Evolutionary conservation across 345 rosid genomes (phyloP).

Genomic region (Euclidium syriacum): DNA sequence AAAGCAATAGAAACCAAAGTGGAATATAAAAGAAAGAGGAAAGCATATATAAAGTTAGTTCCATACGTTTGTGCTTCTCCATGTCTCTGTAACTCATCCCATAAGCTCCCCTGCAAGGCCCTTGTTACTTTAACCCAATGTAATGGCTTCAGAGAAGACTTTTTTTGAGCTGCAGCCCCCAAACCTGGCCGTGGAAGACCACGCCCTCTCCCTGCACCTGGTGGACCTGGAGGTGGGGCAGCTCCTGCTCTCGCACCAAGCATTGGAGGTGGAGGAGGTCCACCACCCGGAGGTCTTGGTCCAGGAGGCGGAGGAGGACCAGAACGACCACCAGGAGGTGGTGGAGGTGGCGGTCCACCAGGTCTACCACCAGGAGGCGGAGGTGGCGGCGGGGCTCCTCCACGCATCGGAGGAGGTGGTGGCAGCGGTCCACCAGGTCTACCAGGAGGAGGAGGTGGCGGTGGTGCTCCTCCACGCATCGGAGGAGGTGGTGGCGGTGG

Average conservation of each 20-base stretch:
- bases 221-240: slow-evolving; percentile 32
- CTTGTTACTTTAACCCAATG: slow-evolving; percentile 99
- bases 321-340: slow-evolving; percentile 56
- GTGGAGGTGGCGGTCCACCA: slow-evolving; percentile 57
- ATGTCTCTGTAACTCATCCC: slow-evolving; percentile 94
- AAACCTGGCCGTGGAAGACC: slow-evolving; percentile 52
- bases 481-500: slow-evolving; percentile 48
- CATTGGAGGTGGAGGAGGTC: slow-evolving; percentile 77
- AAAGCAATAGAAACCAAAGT: neutral
- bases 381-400: slow-evolving; percentile 44
- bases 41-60: slow-evolving; percentile 24
- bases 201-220: slow-evolving; percentile 64
- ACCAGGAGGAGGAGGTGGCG: slow-evolving; percentile 42
- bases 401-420: slow-evolving; percentile 36
- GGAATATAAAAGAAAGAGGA: neutral
- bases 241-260: slow-evolving; percentile 51
- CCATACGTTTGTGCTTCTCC: slow-evolving; percentile 80
- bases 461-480: slow-evolving; percentile 39
- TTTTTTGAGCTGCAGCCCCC: slow-evolving; percentile 46
- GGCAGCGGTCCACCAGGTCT: slow-evolving; percentile 47
- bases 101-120: slow-evolving; percentile 96
- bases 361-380: slow-evolving; percentile 37
- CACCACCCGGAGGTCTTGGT: slow-evolving; percentile 63
- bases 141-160: slow-evolving; percentile 89
- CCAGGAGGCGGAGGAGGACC: slow-evolving; percentile 65